Conservation (phyloP, 306 rosid genomes). For the Cyclanthera cordifolia region DNA sequence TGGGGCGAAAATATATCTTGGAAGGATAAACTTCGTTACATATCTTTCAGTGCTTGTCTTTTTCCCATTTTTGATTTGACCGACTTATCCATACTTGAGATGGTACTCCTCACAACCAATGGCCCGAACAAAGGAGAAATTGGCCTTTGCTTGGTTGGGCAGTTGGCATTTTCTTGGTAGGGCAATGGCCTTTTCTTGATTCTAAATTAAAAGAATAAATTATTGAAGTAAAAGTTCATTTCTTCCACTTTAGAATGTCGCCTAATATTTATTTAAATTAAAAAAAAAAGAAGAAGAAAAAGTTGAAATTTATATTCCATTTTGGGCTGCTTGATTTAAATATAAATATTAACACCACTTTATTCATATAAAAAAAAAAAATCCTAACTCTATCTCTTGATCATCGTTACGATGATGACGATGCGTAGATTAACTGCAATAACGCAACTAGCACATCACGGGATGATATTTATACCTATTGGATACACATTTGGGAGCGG, state of each 20-base stretch:
- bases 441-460: constrained; percentile 91
- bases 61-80: background rate
- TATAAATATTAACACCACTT: too few relatives aligned
- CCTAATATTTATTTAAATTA: too few relatives aligned
- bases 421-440: constrained; percentile 52
- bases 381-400: background rate
- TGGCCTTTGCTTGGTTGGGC: background rate
- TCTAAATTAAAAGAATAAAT: too few relatives aligned
- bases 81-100: background rate
- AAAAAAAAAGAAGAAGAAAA: too few relatives aligned
- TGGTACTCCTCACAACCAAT: background rate
- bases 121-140: background rate
- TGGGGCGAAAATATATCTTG: background rate
- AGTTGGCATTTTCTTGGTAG: too few relatives aligned
- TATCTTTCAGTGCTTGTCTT: background rate
- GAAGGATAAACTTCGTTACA: background rate
- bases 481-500: constrained; percentile 82
- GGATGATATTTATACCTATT: constrained; percentile 78
- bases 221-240: too few relatives aligned
- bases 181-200: too few relatives aligned
- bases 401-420: background rate
- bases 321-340: background rate
- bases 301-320: background rate
- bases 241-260: too few relatives aligned
- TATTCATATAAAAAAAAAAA: too few relatives aligned